Conservation (phyloP, 2,329 filamentous ascomycete genomes). For the Fusarium beomiforme region DNA sequence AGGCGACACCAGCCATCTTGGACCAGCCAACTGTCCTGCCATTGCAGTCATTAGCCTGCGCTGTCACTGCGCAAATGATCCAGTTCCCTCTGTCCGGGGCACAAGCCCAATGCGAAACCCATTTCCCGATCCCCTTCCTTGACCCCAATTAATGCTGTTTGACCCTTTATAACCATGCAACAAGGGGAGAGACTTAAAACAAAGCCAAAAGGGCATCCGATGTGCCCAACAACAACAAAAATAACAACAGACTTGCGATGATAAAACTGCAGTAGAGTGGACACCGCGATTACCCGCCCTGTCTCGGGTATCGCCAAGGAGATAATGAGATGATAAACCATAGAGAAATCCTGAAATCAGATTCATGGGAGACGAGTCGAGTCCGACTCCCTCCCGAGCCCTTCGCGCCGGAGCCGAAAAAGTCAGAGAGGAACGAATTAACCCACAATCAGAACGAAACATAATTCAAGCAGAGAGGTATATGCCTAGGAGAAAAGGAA, state of each 20-base stretch:
- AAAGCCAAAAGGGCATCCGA: slow-evolving; percentile 11
- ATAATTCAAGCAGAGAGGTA: slow-evolving; percentile 45
- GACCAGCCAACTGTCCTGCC: slow-evolving; percentile 61
- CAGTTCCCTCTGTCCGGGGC: slow-evolving; percentile 43
- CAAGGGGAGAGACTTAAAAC: slow-evolving; percentile 21
- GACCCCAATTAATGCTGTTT: slow-evolving; percentile 43
- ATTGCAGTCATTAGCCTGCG: slow-evolving; percentile 59
- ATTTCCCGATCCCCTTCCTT: slow-evolving; percentile 42
- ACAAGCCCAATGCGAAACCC: slow-evolving; percentile 44
- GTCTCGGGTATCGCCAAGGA: slow-evolving; percentile 50
- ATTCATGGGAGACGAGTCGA: slow-evolving; percentile 37
- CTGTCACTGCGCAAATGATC: slow-evolving; percentile 45
- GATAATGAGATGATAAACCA: slow-evolving; percentile 39
- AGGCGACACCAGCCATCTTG: slow-evolving; percentile 56
- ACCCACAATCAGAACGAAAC: slow-evolving; percentile 45
- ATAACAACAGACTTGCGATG: slow-evolving; percentile 30
- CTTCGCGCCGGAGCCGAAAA: slow-evolving; percentile 37
- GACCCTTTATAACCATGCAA: slow-evolving; percentile 41
- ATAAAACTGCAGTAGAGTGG: slow-evolving; percentile 24
- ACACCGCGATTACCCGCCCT: slow-evolving; percentile 49
- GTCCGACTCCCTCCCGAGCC: slow-evolving; percentile 45
- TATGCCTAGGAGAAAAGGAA: slow-evolving; percentile 45
- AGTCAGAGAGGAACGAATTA: slow-evolving; percentile 40
- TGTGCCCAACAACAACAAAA: slow-evolving; percentile 24
- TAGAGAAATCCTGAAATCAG: slow-evolving; percentile 40